Evolutionary conservation across 768 basidiomycete genomes (phyloP).

Genomic region (Saitozyma podzolica): DNA sequence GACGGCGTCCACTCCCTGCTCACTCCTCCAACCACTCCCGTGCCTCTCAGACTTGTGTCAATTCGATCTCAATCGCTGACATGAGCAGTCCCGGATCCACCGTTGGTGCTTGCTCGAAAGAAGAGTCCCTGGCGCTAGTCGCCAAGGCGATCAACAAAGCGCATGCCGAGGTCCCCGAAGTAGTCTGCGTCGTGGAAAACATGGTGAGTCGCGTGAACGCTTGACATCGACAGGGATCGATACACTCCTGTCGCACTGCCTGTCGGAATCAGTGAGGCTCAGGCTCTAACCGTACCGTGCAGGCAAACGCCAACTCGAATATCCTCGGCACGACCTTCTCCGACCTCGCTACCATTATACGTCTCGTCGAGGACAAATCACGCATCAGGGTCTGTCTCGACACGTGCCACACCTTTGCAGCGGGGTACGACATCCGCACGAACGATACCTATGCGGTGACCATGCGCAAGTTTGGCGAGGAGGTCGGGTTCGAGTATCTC

Average conservation of each 20-base stretch:
- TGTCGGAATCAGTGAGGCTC: not conserved
- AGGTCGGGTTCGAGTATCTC: constrained; percentile 71
- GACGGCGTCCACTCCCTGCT: not conserved
- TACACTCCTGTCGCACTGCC: not conserved
- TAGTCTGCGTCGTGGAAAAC: constrained; percentile 74
- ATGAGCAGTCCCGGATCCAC: constrained; percentile 73
- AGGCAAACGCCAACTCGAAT: constrained; percentile 75
- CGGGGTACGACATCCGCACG: constrained; percentile 79
- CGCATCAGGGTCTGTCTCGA: constrained; percentile 82
- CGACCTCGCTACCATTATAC: constrained; percentile 70
- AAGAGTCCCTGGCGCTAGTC: constrained; percentile 65
- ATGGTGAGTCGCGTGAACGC: constrained; percentile 61
- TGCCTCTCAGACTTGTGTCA: not conserved
- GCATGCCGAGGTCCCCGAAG: constrained; percentile 62
- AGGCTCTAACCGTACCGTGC: not conserved
- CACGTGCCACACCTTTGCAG: constrained; percentile 81
- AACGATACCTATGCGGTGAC: constrained; percentile 68
- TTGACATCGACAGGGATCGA: no score
- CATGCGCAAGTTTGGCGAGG: constrained; percentile 68
- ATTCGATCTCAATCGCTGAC: constrained; percentile 3
- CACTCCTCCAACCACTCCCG: not conserved
- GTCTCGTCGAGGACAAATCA: constrained; percentile 67
- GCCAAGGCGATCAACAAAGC: constrained; percentile 74
- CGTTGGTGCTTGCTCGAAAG: constrained; percentile 65
- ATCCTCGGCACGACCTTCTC: constrained; percentile 71